phyloP scores from a whole-genome alignment of 257 asterid genomes.

The Solanum tarapatanum region DNA sequence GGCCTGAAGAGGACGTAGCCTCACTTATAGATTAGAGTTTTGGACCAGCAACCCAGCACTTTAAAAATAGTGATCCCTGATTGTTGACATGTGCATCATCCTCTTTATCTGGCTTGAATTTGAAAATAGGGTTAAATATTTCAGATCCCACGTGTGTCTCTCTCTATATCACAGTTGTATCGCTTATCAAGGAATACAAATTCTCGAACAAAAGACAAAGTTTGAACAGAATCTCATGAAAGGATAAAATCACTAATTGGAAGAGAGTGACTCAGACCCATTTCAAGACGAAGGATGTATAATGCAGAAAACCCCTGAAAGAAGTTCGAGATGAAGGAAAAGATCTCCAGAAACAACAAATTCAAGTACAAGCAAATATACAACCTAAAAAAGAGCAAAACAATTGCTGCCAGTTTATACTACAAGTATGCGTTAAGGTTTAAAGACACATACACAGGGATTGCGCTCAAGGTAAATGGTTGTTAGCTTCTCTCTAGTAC shows the following conservation, averaged over 20 bases:
- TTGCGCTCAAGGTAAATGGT: slow-evolving; percentile 95
- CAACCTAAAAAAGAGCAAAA: neutral
- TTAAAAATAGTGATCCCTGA: neutral
- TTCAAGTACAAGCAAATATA: neutral
- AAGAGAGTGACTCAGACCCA: neutral
- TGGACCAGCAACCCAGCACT: neutral
- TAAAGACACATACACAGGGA: slow-evolving; percentile 61
- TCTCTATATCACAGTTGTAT: neutral
- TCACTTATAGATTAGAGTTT: neutral
- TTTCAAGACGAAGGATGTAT: neutral
- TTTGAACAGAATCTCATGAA: neutral
- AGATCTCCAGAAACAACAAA: neutral
- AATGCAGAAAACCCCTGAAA: neutral
- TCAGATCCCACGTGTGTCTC: neutral
- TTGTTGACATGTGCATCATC: neutral
- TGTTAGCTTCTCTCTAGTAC: slow-evolving; percentile 62
- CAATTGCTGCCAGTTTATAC: neutral
- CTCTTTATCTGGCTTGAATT: neutral
- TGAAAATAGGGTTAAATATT: neutral
- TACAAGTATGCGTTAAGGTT: neutral
- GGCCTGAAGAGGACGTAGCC: neutral
- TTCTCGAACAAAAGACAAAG: neutral
- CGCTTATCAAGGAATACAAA: neutral
- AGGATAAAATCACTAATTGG: neutral
- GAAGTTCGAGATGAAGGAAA: neutral